A percentile compares a stretch with the other conserved stretches of the same genome.
Evolutionary conservation across 768 basidiomycete genomes (phyloP).

Genomic region (Tylopilus plumbeoviolaceoides): DNA sequence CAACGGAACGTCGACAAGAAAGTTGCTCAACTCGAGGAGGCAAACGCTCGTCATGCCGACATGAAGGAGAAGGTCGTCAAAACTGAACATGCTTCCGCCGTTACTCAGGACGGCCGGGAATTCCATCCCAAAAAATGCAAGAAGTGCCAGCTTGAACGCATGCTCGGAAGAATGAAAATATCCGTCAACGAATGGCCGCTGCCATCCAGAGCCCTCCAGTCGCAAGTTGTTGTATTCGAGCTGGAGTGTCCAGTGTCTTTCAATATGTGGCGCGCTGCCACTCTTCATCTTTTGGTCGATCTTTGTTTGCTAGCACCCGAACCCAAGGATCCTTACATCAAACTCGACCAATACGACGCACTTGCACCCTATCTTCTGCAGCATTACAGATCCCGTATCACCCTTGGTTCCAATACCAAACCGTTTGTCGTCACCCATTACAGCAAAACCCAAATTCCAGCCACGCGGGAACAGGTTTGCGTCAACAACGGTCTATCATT

Average conservation of each 20-base stretch:
- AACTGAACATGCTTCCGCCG: not conserved
- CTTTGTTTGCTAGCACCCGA: slow-evolving; percentile 22
- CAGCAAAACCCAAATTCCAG: slow-evolving; percentile 11
- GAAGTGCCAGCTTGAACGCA: slow-evolving; percentile 28
- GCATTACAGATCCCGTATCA: slow-evolving; percentile 18
- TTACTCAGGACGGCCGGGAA: slow-evolving; percentile 3
- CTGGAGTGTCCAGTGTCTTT: slow-evolving; percentile 37
- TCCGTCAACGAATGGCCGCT: slow-evolving; percentile 46
- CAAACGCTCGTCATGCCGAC: slow-evolving; percentile 19
- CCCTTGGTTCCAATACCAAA: slow-evolving; percentile 25
- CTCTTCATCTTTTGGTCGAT: slow-evolving; percentile 37
- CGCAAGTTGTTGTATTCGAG: slow-evolving; percentile 40
- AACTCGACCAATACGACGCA: slow-evolving; percentile 12
- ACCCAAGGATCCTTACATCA: slow-evolving; percentile 7
- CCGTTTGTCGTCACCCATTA: slow-evolving; percentile 19
- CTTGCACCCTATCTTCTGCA: slow-evolving; percentile 11
- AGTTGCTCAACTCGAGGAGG: slow-evolving; percentile 24
- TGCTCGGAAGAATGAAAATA: slow-evolving; percentile 30
- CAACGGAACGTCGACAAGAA: slow-evolving; percentile 20
- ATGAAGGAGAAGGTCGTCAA: slow-evolving; percentile 14
- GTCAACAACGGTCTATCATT: slow-evolving; percentile 33
- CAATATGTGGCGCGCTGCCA: slow-evolving; percentile 41
- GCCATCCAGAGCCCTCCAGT: slow-evolving; percentile 23
- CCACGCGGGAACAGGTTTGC: not conserved
- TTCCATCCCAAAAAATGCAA: slow-evolving; percentile 16